Conservation (phyloP, 2,329 filamentous ascomycete species). For the Diaporthe aspalathi region DNA sequence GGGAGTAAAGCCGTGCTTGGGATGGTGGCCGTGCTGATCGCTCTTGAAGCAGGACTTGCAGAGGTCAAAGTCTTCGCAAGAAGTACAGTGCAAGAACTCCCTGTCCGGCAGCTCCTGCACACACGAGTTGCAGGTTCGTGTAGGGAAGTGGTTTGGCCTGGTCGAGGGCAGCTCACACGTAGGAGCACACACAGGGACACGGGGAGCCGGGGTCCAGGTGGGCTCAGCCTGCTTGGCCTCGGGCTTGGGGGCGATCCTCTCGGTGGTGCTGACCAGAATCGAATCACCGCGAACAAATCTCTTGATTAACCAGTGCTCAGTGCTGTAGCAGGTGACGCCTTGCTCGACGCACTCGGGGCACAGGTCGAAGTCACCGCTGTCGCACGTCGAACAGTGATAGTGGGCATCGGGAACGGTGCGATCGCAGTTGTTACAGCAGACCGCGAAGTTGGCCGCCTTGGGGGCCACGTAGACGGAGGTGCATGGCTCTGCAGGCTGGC, state of each 20-base stretch:
- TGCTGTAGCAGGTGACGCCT: conserved; percentile 81
- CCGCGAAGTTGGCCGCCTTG: conserved; percentile 70
- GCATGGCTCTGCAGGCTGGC: conserved; percentile 1
- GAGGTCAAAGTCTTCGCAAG: conserved; percentile 91
- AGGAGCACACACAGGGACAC: not conserved
- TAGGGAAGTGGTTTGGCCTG: conserved; percentile 41
- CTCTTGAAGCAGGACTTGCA: conserved; percentile 84
- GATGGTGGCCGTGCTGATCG: conserved; percentile 89
- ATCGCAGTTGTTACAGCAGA: conserved; percentile 95
- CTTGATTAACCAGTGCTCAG: conserved; percentile 95
- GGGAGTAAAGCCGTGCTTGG: conserved; percentile 82
- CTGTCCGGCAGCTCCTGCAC: conserved; percentile 77
- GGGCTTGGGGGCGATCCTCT: conserved; percentile 77
- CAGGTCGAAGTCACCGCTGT: conserved; percentile 93
- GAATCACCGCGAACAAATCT: conserved; percentile 81
- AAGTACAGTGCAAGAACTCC: conserved; percentile 85
- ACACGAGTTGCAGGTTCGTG: conserved; percentile 78
- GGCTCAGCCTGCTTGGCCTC: conserved; percentile 49
- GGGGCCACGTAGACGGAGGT: conserved; percentile 29
- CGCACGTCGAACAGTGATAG: conserved; percentile 94
- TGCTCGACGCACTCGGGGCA: conserved; percentile 82
- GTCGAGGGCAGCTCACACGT: conserved; percentile 1
- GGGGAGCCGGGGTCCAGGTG: conserved; percentile 6
- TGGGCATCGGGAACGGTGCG: conserved; percentile 82
- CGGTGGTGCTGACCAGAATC: conserved; percentile 87